These are phyloP conservation scores for Mycena citricolor DNA, from an alignment of 1,284 basidiomycete genomes.

Conservation along the genomic window DNA sequence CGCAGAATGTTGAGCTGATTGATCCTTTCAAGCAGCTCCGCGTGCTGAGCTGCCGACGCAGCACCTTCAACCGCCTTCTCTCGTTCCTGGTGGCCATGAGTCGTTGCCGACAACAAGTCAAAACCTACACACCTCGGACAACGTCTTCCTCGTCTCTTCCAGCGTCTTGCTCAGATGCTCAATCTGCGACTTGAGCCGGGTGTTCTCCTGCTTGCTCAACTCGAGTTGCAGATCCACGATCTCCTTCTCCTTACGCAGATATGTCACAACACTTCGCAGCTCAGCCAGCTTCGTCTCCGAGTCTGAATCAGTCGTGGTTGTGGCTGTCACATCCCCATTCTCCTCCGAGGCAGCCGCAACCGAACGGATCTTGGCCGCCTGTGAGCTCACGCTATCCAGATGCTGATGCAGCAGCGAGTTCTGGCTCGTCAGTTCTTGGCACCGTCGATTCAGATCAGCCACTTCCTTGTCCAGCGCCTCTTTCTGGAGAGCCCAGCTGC, in stretches of 20 bases:
- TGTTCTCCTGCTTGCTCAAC: slow-evolving; percentile 81
- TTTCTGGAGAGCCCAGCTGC: slow-evolving; percentile 80
- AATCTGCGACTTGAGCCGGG: slow-evolving; percentile 73
- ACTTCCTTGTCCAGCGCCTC: slow-evolving; percentile 78
- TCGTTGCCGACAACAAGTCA: slow-evolving; percentile 1
- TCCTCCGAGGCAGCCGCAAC: slow-evolving; percentile 54
- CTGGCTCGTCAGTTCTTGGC: slow-evolving; percentile 74
- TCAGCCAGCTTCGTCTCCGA: slow-evolving; percentile 64
- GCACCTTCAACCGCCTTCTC: slow-evolving; percentile 70
- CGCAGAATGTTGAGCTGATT: slow-evolving; percentile 85
- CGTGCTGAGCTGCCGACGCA: slow-evolving; percentile 77
- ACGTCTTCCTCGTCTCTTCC: slow-evolving; percentile 65
- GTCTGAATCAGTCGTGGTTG: slow-evolving; percentile 39
- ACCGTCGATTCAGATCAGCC: slow-evolving; percentile 69
- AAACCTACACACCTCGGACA: slow-evolving; percentile 54
- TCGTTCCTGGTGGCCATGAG: slow-evolving; percentile 69
- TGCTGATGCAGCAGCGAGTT: slow-evolving; percentile 82
- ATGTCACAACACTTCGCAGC: slow-evolving; percentile 80
- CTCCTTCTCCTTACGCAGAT: slow-evolving; percentile 87
- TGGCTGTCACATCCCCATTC: slow-evolving; percentile 42
- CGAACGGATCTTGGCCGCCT: slow-evolving; percentile 75
- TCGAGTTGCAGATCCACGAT: slow-evolving; percentile 87
- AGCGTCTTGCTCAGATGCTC: slow-evolving; percentile 71
- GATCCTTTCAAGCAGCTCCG: slow-evolving; percentile 84
- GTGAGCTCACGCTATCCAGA: slow-evolving; percentile 81